Evolutionary conservation across 495 filamentous ascomycete genomes (phyloP), one percentile per base, ranked within the genome.

Genomic region (Xylaria nigripes): DNA sequence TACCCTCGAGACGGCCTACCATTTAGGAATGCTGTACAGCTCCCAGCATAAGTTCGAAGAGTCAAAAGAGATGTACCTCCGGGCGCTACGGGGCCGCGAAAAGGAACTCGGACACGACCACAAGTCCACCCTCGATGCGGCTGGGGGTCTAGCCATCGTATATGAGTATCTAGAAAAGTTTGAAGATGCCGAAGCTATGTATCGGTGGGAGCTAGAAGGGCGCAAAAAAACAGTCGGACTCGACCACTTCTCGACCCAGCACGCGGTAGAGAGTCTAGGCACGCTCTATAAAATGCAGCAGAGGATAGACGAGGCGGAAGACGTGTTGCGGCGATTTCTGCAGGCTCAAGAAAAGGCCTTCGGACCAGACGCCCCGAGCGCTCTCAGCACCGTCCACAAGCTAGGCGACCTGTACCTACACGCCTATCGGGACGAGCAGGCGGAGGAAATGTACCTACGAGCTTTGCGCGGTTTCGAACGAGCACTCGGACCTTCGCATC

Each of bases 1-100:
- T 2, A 36, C 32, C 15, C 32, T 36, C 32, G 13, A 36, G 32
- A 12, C 32, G 15, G 32, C 32, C 2, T 13, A 36, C 10, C 13
- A 36, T 36, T 12, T 36, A 12, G 10, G 8, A 5, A 36, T 36
- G 6, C 13, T 36, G 15, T 36, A 6, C 32, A 36, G 32, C 32
- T 5, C 32, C 32, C 32, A 36, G 32, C 6, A 36, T 5, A 36
- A 15, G 32, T 36, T 36, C 10, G 22, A 48, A 6, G 61, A 68
- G 51, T 62, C 64, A 22, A 60, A 69, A 62, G 24, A 55, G 22
- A 62, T 65, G 55, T 60, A 60, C 41, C 50, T 57, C 42, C 61
- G 61, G 55, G 72, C 66, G 48, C 62, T 74, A 34, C 24, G 58
- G 58, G 62, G 58, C 32, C 55, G 63, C 4, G 62, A 71, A 54